Evolutionary conservation across 306 rosid genomes (phyloP), one percentile per base, ranked within the genome.

Genomic region (Astragalus glycyphyllos): DNA sequence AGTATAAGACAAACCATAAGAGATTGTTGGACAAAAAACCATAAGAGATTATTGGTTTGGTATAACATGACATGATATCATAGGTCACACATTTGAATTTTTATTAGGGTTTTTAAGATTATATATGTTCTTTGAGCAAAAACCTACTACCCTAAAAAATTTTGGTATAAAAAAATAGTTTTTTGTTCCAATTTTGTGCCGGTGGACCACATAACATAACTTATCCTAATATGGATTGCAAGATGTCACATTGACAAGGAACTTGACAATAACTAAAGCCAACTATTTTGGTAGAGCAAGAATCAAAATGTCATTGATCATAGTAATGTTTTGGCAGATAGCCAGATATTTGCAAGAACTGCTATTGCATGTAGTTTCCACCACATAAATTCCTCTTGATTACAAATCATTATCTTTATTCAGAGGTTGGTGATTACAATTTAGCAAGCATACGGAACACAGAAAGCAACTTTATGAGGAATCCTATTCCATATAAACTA

Each of bases 261-360:
- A 20, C 23, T 20, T 0, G 23, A 44, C 56, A 20, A 65, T 58
- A 3, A 70, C 46, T 26, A 29, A 23, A 56, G 74, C 23, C 29
- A 71, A 56, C 51, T 6, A 75, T 41, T 31, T 56, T 40, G 58
- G 69, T 23, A 34, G 67, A 69, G 23, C 42, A 49, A 69, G 34
- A 35, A 49, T 74, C 45, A 13, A 56, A 63, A 74, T 56, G 63
- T 51, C 35, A 50, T 67, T 11, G 7, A 31, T 47, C 59, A 80
- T 10, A 63, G 11, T 40, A 66, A 64, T 48, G 31, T 46, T 80
- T 56, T 56, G 63, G 68, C 72, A 37, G 50, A 51, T 67, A 16
- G 64, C 47, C n/a, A 50, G 4, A 29, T 3, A 23, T 47, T 6
- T 26, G 16, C 23, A 0, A 31, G 2, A 26, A 16, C 17, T 38